A percentile compares a stretch with the other conserved stretches of the same genome.
These are phyloP conservation scores for Plectosphaerella sp. DNA, from an alignment of 2,329 filamentous ascomycete genomes.

Conservation along the genomic window DNA sequence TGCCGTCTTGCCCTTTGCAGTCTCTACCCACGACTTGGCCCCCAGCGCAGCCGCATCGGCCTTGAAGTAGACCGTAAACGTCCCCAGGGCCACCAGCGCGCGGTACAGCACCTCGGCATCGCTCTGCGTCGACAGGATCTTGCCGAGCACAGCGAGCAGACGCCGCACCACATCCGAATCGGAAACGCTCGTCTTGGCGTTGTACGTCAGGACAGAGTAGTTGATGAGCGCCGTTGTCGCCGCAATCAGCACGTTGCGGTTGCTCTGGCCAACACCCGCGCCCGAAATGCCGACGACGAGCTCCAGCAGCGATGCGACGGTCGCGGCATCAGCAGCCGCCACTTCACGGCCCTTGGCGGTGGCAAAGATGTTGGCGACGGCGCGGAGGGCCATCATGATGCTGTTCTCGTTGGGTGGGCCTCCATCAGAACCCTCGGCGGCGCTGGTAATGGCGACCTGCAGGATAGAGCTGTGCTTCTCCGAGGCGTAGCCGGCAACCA, in stretches of 20 bases:
- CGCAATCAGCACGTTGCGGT: conserved; percentile 80
- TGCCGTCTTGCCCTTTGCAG: conserved; percentile 35
- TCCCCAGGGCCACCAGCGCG: conserved; percentile 77
- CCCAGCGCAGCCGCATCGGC: conserved; percentile 37
- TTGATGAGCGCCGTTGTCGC: conserved; percentile 81
- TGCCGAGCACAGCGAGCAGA: conserved; percentile 57
- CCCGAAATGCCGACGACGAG: conserved; percentile 50
- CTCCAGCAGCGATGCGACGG: conserved; percentile 59
- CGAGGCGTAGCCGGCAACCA: conserved; percentile 57
- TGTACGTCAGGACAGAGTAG: conserved; percentile 65
- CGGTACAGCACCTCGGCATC: conserved; percentile 85
- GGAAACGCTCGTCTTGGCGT: conserved; percentile 31
- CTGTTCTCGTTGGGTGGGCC: conserved; percentile 69
- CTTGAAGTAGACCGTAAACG: conserved; percentile 57
- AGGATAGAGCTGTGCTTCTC: conserved; percentile 55
- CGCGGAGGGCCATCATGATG: conserved; percentile 79
- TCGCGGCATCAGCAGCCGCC: conserved; percentile 53
- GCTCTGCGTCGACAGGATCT: conserved; percentile 59
- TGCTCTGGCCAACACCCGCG: conserved; percentile 48
- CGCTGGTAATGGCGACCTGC: conserved; percentile 37
- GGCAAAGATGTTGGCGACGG: conserved; percentile 79
- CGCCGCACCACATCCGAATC: conserved; percentile 40
- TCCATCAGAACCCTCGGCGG: conserved; percentile 39
- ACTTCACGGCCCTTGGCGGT: conserved; percentile 66
- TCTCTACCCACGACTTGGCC: conserved; percentile 33